phyloP scores from a whole-genome alignment of 73 alveolate species.

The Blepharisma japonicum region DNA sequence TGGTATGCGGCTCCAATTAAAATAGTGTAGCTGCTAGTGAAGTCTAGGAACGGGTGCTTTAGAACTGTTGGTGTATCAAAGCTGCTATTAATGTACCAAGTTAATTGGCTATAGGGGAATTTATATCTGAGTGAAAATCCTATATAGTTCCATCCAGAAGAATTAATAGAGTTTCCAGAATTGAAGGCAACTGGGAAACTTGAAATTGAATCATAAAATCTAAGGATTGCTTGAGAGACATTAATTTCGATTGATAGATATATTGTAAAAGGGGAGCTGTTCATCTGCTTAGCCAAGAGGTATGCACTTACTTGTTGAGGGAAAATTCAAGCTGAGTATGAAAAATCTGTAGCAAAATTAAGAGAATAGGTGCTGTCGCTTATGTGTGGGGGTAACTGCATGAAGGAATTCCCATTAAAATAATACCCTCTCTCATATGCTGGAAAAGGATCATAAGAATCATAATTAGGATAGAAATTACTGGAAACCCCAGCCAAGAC shows the following conservation, averaged over 20 bases:
- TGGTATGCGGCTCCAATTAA: not conserved
- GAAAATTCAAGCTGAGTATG: not conserved
- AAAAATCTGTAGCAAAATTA: not conserved
- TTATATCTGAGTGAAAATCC: not conserved
- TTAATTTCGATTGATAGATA: not conserved
- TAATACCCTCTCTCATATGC: constrained; percentile 23
- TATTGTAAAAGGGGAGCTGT: not conserved
- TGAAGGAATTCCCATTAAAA: not conserved
- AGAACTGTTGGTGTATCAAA: not conserved
- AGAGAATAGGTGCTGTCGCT: not conserved
- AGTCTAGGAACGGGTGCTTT: not conserved
- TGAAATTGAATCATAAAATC: not conserved
- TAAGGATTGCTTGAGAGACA: not conserved
- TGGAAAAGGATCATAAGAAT: not conserved
- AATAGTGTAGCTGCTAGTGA: not conserved
- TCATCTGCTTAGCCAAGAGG: not conserved
- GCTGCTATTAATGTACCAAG: not conserved
- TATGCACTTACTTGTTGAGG: not conserved
- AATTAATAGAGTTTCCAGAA: not conserved
- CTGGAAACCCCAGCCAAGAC: not conserved
- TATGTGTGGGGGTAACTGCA: not conserved
- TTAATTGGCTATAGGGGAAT: not conserved
- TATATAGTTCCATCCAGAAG: not conserved
- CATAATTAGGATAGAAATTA: not conserved
- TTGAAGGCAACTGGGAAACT: not conserved